These are phyloP conservation scores for Paecilomyces fulvus DNA, from an alignment of 2,329 filamentous ascomycete genomes.

Conservation along the genomic window DNA sequence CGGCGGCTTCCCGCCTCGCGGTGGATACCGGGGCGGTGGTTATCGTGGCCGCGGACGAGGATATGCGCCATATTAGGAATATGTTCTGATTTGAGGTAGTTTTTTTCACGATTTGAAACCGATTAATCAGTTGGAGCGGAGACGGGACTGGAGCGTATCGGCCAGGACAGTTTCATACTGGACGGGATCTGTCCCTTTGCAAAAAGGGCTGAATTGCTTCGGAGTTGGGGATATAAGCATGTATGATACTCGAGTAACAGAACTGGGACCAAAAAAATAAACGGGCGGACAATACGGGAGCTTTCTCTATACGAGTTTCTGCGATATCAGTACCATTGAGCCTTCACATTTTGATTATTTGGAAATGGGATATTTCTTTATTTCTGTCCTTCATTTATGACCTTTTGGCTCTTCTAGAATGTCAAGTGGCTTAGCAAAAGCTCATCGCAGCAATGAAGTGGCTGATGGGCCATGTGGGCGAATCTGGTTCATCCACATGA, in stretches of 20 bases:
- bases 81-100: background rate
- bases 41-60: constrained; percentile 40
- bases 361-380: background rate
- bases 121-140: background rate
- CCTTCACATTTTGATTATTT: background rate
- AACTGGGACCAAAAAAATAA: constrained; percentile 8
- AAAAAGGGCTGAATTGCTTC: constrained; percentile 12
- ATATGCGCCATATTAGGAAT: constrained; percentile 37
- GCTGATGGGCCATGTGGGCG: background rate
- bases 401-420: background rate
- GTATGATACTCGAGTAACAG: constrained; percentile 25
- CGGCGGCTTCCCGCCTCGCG: constrained; percentile 40
- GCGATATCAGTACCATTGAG: constrained; percentile 12
- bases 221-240: constrained; percentile 22
- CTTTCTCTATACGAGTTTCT: constrained; percentile 5
- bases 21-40: constrained; percentile 53
- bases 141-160: background rate
- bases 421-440: constrained; percentile 1
- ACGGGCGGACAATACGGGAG: constrained; percentile 10
- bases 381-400: background rate
- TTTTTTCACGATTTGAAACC: background rate
- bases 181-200: constrained; percentile 10
- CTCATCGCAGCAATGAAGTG: too few species aligned
- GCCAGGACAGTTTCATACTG: constrained; percentile 2
- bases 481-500: background rate